Evolutionary conservation across 352 stramenopile species (phyloP), one percentile per base, ranked within the genome.

Genomic region (Pythium rishiriense): DNA sequence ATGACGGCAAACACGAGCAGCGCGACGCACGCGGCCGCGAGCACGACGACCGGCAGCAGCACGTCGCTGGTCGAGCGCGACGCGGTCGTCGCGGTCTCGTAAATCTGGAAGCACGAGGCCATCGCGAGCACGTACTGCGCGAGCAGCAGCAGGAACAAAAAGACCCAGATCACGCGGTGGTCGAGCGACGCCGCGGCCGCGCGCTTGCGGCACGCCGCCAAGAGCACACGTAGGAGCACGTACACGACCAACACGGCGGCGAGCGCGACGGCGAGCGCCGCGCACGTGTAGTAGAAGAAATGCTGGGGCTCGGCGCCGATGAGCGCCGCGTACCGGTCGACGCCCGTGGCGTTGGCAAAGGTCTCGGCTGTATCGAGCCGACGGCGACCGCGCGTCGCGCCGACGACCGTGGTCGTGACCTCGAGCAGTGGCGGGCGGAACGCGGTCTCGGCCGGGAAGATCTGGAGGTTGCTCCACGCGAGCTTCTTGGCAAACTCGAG

Each of bases 381-480:
- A 14, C 33, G 8, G n/a, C n/a, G 52, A 14, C 33, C 3, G n/a
- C n/a, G 25, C 5, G 37, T 28, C 10, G 19, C 22, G 46, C 14
- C 42, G 9, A 21, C 10, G 12, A 21, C n/a, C 17, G 41, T 37
- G 10, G 47, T 45, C 11, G 31, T 29, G 15, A 37, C 22, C 4
- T 56, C 35, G 42, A 55, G 24, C 26, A 42, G 12, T n/a, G 22
- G 22, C 12, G 64, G 64, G 17, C 60, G 29, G 57, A 47, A 70
- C 42, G 50, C 43, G 1, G 58, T 55, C 49, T 59, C 55, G 3
- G 41, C 58, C 21, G 69, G 68, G 41, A 87, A 79, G 29, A 81
- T 66, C 21, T 83, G 75, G 19, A 87, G 42, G 53, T 87, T 87
- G 42, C 69, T 81, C 78, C 78, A 87, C n/a, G 71, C 68, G 51